Evolutionary conservation across 2,329 filamentous ascomycete species (phyloP).

Genomic region (Monilinia polystroma): DNA sequence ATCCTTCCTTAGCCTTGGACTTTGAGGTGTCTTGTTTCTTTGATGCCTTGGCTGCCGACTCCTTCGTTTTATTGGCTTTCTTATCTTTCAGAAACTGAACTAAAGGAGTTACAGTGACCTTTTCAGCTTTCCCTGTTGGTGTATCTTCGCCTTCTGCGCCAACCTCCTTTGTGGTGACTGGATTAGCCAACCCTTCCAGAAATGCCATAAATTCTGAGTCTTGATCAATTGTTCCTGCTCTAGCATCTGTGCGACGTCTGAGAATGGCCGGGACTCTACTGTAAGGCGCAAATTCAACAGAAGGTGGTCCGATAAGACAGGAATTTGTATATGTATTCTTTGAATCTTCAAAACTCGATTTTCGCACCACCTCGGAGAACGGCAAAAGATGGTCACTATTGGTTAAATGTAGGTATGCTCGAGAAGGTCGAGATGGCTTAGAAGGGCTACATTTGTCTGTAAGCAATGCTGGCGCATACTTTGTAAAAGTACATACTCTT

Average conservation of each 20-base stretch:
- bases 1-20: constrained; percentile 52
- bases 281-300: constrained; percentile 79
- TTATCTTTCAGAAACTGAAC: constrained; percentile 90
- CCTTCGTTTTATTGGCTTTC: constrained; percentile 72
- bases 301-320: constrained; percentile 73
- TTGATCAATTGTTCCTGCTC: constrained; percentile 93
- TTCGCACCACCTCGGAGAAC: constrained; percentile 69
- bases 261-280: constrained; percentile 71
- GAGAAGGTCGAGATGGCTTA: constrained; percentile 77
- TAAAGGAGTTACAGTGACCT: constrained; percentile 79
- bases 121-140: constrained; percentile 44
- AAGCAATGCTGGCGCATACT: constrained; percentile 17
- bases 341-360: constrained; percentile 74
- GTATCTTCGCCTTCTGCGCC: constrained; percentile 40
- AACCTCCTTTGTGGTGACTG: constrained; percentile 50
- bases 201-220: constrained; percentile 95
- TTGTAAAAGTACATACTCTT: constrained; percentile 60
- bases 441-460: constrained; percentile 57
- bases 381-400: constrained; percentile 64
- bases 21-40: constrained; percentile 51
- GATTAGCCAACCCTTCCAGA: constrained; percentile 80
- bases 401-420: constrained; percentile 81
- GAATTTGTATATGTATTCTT: constrained; percentile 71
- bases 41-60: constrained; percentile 53
- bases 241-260: constrained; percentile 74